These are phyloP conservation scores for Rhinocladiella similis DNA, from an alignment of 2,329 filamentous ascomycete species.

Conservation along the genomic window DNA sequence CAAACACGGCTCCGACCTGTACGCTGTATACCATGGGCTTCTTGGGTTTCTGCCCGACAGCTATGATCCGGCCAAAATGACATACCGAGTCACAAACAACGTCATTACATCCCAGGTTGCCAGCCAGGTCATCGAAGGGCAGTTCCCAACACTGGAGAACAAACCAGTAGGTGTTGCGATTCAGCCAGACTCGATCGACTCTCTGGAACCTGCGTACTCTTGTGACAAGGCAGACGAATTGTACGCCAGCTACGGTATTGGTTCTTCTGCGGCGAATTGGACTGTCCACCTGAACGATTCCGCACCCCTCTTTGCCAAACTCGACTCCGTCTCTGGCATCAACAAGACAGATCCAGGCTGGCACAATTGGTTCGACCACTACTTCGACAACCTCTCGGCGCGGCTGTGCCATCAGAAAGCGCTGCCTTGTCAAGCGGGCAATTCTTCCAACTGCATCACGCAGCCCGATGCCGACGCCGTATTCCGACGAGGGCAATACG, in stretches of 20 bases:
- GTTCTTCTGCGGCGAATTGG: conserved; percentile 57
- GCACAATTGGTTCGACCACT: conserved; percentile 71
- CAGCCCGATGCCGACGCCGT: conserved; percentile 65
- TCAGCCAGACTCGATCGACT: conserved; percentile 61
- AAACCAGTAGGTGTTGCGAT: conserved; percentile 42
- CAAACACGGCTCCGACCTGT: conserved; percentile 75
- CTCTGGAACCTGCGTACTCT: conserved; percentile 70
- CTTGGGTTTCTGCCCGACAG: conserved; percentile 65
- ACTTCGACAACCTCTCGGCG: conserved; percentile 80
- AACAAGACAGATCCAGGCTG: conserved; percentile 54
- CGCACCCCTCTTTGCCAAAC: conserved; percentile 53
- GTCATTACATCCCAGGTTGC: conserved; percentile 80
- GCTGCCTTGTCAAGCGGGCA: conserved; percentile 64
- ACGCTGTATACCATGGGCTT: conserved; percentile 70
- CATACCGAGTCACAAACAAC: conserved; percentile 77
- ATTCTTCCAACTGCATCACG: conserved; percentile 60
- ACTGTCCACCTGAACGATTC: conserved; percentile 60
- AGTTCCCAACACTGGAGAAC: conserved; percentile 52
- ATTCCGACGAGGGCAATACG: conserved; percentile 75
- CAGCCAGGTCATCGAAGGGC: conserved; percentile 70
- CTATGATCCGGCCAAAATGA: conserved; percentile 48
- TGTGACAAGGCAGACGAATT: conserved; percentile 57
- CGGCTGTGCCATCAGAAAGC: conserved; percentile 74
- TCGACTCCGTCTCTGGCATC: conserved; percentile 71
- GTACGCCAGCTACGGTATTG: conserved; percentile 47